A percentile compares a stretch with the other conserved stretches of the same genome.
These are phyloP conservation scores for Cercis canadensis DNA, from an alignment of 306 rosid species.

Conservation along the genomic window DNA sequence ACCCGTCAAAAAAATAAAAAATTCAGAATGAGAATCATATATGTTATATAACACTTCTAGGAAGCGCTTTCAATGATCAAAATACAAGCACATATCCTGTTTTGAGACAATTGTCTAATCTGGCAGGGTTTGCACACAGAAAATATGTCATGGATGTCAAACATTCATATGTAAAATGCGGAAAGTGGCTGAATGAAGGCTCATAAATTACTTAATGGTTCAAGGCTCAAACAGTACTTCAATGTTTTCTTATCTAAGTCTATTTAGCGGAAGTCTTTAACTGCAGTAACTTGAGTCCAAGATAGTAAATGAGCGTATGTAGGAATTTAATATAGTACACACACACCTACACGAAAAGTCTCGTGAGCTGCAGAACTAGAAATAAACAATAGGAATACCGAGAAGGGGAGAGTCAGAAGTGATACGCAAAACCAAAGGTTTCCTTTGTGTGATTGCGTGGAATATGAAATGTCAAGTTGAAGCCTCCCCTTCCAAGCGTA, in stretches of 20 bases:
- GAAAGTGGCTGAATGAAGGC: conserved; percentile 43
- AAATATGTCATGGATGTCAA: neutral
- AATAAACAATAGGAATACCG: conserved; percentile 29
- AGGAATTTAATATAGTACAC: conserved; percentile 64
- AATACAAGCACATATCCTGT: neutral
- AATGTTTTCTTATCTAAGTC: conserved; percentile 41
- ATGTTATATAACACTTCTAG: neutral
- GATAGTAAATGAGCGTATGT: conserved; percentile 46
- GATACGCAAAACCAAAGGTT: conserved; percentile 54
- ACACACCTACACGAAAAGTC: conserved; percentile 70
- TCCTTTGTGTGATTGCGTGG: conserved; percentile 55
- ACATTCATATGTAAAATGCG: conserved; percentile 16
- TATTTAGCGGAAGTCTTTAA: conserved; percentile 41
- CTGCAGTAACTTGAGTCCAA: conserved; percentile 49
- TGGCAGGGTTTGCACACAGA: neutral
- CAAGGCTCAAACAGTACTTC: conserved; percentile 45
- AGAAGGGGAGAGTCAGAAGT: conserved; percentile 37
- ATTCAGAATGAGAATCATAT: conserved; percentile 2
- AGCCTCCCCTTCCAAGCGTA: conserved; percentile 73
- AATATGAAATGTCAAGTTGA: conserved; percentile 55
- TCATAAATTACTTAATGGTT: conserved; percentile 41
- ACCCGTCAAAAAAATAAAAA: neutral
- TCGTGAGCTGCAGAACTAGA: conserved; percentile 57
- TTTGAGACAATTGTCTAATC: conserved; percentile 6
- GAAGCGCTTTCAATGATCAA: neutral